Percentiles rank a stretch among this genome's conserved stretches.
Evolutionary conservation across 225 moss, liverwort and hornwort species (phyloP).

Genomic region (Ulota crispa): DNA sequence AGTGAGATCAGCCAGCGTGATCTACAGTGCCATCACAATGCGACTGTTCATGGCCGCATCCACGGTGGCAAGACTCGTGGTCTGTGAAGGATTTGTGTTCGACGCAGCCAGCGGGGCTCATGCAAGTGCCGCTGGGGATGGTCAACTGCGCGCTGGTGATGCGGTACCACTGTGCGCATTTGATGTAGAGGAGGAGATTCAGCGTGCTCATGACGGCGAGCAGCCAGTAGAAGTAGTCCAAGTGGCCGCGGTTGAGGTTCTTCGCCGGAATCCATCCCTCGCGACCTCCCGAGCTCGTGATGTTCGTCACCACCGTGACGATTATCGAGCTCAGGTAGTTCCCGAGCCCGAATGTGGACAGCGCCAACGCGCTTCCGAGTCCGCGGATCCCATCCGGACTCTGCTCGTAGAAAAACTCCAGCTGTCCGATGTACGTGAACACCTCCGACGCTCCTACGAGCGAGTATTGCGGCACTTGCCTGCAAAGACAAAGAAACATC

Average conservation of each 20-base stretch:
- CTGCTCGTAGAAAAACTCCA: slow-evolving; percentile 86
- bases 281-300: slow-evolving; percentile 45
- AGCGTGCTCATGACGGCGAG: slow-evolving; percentile 58
- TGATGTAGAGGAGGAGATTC: slow-evolving; percentile 62
- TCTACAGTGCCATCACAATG: not conserved
- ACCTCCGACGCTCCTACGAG: slow-evolving; percentile 85
- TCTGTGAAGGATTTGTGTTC: slow-evolving; percentile 31
- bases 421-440: slow-evolving; percentile 77
- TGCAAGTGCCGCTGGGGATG: slow-evolving; percentile 52
- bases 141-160: slow-evolving; percentile 36
- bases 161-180: slow-evolving; percentile 64
- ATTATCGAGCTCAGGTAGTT: slow-evolving; percentile 71
- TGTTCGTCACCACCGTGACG: slow-evolving; percentile 46
- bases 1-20: not conserved
- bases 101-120: slow-evolving; percentile 42
- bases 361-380: slow-evolving; percentile 67
- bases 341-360: slow-evolving; percentile 66
- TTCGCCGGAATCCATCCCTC: slow-evolving; percentile 72
- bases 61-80: not conserved
- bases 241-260: slow-evolving; percentile 70
- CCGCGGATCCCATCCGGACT: slow-evolving; percentile 71
- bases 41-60: slow-evolving; percentile 3
- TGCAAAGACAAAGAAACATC: not conserved
- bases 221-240: slow-evolving; percentile 82
- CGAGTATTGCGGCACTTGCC: slow-evolving; percentile 81